Percentiles rank a stretch among this genome's conserved stretches.
phyloP scores from a whole-genome alignment of 305 asterid genomes.

The Fraxinus paxiana region DNA sequence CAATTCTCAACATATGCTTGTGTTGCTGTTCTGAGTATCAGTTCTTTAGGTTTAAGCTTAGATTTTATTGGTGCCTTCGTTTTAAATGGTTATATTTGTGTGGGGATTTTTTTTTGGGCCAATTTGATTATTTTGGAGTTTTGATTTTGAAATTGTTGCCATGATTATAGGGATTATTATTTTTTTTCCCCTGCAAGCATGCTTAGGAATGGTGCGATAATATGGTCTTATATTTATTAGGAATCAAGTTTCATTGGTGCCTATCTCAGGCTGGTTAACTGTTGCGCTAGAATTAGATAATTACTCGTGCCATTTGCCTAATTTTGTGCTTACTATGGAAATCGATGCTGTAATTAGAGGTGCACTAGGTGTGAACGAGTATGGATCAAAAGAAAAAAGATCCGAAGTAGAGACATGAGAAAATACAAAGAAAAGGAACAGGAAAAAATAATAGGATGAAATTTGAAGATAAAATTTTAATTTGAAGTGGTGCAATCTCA shows the following conservation, averaged over 20 bases:
- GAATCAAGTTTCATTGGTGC: neutral
- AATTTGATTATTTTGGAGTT: neutral
- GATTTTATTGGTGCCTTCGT: constrained; percentile 22
- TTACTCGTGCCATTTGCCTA: neutral
- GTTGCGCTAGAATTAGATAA: neutral
- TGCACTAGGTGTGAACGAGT: neutral
- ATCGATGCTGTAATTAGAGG: neutral
- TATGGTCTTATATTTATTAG: neutral
- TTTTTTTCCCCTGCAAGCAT: neutral
- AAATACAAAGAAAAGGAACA: neutral
- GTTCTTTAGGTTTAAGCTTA: constrained; percentile 19
- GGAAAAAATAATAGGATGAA: neutral
- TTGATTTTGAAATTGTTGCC: neutral
- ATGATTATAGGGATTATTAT: neutral
- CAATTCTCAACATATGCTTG: neutral
- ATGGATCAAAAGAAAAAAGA: neutral
- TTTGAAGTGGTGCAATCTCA: neutral
- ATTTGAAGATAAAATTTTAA: neutral
- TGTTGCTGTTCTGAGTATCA: neutral
- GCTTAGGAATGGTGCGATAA: constrained; percentile 1
- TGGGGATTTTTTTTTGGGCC: neutral
- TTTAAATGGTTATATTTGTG: neutral
- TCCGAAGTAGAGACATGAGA: neutral
- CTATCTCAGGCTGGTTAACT: constrained; percentile 4
- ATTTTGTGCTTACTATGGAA: neutral